These are phyloP conservation scores for Xylaria palmicola DNA, from an alignment of 495 filamentous ascomycete species.

Conservation along the genomic window DNA sequence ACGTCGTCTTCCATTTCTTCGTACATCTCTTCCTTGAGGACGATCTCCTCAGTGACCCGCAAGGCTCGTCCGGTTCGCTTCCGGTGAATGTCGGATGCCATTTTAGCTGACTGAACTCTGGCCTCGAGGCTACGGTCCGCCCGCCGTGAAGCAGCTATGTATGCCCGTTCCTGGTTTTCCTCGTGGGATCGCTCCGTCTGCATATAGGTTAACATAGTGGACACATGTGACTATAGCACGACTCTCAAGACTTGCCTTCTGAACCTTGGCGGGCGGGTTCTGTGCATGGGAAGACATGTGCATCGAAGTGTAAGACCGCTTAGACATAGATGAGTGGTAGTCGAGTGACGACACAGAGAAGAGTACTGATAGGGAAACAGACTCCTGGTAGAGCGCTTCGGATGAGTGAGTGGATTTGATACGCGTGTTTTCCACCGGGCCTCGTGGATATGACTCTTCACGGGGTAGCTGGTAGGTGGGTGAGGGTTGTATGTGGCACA, in stretches of 20 bases:
- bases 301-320: conserved; percentile 17
- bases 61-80: conserved; percentile 81
- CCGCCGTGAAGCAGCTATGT: conserved; percentile 90
- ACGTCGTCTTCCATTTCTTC: conserved; percentile 85
- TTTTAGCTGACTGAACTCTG: conserved; percentile 79
- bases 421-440: no score
- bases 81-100: conserved; percentile 89
- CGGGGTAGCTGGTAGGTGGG: no score
- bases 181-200: conserved; percentile 74
- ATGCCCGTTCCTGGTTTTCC: conserved; percentile 93
- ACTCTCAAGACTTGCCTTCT: conserved; percentile 27
- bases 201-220: conserved; percentile 6
- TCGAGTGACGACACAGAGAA: no score
- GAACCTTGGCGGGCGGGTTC: conserved; percentile 23
- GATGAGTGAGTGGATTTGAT: no score
- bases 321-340: conserved; percentile 30
- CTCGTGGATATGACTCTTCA: no score
- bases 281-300: conserved; percentile 19
- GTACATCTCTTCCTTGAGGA: conserved; percentile 94
- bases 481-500: no score
- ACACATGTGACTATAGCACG: background rate
- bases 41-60: conserved; percentile 82
- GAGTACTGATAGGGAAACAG: no score
- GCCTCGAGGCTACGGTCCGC: conserved; percentile 89
- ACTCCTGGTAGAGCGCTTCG: no score